Evolutionary conservation across 192 early-diverging fungal species (phyloP).

Genomic region (Coemansia sp.): DNA sequence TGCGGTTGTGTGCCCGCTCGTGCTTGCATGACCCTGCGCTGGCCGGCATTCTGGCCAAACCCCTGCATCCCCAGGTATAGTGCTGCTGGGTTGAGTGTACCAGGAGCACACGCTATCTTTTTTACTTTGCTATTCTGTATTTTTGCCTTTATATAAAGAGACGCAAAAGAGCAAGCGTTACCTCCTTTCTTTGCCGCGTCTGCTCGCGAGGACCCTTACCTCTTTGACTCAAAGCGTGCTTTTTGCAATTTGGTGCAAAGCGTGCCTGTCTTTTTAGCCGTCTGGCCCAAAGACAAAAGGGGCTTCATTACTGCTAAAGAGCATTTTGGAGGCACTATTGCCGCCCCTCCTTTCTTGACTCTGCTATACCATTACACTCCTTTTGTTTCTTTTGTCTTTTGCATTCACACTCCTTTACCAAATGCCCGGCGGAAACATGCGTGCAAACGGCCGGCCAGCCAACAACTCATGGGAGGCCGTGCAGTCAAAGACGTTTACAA

Average conservation of each 20-base stretch:
- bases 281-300: not conserved
- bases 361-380: not conserved
- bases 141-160: slow-evolving; percentile 8
- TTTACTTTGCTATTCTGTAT: not conserved
- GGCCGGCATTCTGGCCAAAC: slow-evolving; percentile 10
- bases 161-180: too few species aligned
- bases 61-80: slow-evolving; percentile 5
- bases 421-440: slow-evolving; percentile 37
- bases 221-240: slow-evolving; percentile 3
- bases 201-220: slow-evolving; percentile 3
- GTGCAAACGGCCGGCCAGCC: slow-evolving; percentile 16
- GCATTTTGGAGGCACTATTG: too few species aligned
- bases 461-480: slow-evolving; percentile 77
- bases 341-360: not conserved
- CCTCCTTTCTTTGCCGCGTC: not conserved
- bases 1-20: slow-evolving; percentile 35
- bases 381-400: not conserved
- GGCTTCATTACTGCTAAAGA: too few species aligned
- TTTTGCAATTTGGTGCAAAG: not conserved
- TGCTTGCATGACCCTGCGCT: slow-evolving; percentile 20
- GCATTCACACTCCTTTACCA: slow-evolving; percentile 4
- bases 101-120: not conserved
- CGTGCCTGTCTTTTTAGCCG: not conserved
- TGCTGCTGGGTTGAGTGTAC: not conserved
- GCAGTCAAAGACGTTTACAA: slow-evolving; percentile 84